These are phyloP conservation scores for Elaeis oleifera DNA, from an alignment of 202 grass and related monocot genomes.

Conservation along the genomic window DNA sequence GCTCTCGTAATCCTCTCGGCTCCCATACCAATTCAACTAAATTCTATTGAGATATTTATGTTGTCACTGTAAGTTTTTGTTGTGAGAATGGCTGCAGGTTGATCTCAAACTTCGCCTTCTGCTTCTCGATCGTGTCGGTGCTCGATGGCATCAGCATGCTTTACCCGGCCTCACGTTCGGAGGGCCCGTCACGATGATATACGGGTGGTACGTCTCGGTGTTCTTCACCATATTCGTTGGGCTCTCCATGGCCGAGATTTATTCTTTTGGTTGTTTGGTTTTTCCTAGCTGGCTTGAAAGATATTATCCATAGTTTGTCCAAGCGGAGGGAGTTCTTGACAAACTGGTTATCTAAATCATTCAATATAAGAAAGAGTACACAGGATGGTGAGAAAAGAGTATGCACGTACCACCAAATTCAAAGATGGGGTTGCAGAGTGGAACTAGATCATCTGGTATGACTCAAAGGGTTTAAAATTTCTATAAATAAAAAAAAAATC, in stretches of 20 bases:
- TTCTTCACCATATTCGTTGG: conserved; percentile 7
- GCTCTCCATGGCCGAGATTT: conserved; percentile 83
- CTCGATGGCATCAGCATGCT: conserved; percentile 57
- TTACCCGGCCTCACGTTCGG: conserved; percentile 65
- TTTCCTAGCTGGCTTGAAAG: no score
- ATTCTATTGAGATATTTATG: background rate
- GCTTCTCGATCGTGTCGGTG: conserved; percentile 78
- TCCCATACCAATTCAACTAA: background rate
- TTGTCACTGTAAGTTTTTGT: background rate
- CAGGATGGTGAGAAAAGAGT: no score
- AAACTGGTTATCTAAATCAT: no score
- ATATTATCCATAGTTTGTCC: no score
- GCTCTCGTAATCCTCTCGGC: conserved; percentile 42
- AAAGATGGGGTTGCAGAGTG: no score
- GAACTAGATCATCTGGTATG: no score
- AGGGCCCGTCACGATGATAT: conserved; percentile 55
- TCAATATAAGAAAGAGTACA: no score
- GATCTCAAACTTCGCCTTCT: conserved; percentile 78
- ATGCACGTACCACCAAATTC: no score
- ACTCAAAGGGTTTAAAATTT: no score
- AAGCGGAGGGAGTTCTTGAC: no score
- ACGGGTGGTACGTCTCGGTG: conserved; percentile 47
- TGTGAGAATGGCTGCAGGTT: conserved; percentile 18
- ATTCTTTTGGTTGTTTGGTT: no score
- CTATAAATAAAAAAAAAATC: no score